Evolutionary conservation across 2,329 filamentous ascomycete species (phyloP), one percentile per base, ranked within the genome.

Genomic region (Onygenales sp.): DNA sequence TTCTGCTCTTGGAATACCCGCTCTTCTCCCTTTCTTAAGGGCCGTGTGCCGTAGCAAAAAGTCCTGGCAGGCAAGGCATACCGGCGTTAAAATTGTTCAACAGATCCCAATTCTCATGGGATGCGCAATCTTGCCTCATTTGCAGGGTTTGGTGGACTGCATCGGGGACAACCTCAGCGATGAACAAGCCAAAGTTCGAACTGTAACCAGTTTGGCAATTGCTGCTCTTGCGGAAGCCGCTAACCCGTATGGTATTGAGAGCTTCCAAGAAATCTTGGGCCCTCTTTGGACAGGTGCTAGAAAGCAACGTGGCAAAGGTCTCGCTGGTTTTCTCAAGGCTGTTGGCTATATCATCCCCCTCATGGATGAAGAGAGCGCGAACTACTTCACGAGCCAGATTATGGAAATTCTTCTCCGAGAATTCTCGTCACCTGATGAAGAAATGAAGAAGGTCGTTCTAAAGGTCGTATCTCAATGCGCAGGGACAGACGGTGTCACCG

Each of bases 291-390:
- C 89, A 5, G 93, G 93, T 55, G 92, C 90, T 32, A 83, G 92
- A 58, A 96, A 96, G 73, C 93, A 98, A 72, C 85, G 93, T 66
- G 93, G 93, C 58, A 98, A 98, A 70, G 91, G 92, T 63, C 79
- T 98, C 44, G 92, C 93, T 27, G 92, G 90, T 11, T 98, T 96
- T 72, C 77, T 98, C 57, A 98, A 98, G 74, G 93, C 93, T 46
- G 92, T 98, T 43, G 93, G 93, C 31, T 97, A 93, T 69, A 95
- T 98, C 66, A 97, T 98, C 58, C 93, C 93, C 4, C 81, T 98
- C 51, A 98, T 98, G 93, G 93, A 98, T 73, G 93, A 98, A 72
- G 93, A 98, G 67, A 97, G 96, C 69, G 92, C 93, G 72, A 97
- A 96, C 69, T 98, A 98, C 74, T 98, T 98, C 66, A 97, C 93